Base-by-base conservation (phyloP, 768 basidiomycete genomes). In the Serendipita vermifera region DNA sequence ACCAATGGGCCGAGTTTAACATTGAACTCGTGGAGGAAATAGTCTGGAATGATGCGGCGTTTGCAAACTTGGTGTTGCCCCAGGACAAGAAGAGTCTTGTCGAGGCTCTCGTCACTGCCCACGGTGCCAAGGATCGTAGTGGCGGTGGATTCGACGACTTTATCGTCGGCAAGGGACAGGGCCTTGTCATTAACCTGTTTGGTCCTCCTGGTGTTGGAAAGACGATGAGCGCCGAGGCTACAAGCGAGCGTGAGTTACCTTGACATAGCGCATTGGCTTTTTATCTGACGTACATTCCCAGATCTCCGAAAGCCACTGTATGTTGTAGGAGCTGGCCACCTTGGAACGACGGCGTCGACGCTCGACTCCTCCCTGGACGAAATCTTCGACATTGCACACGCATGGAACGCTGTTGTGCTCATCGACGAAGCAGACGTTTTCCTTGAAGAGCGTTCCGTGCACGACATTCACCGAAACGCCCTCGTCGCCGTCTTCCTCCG, bases 401-500 rank as follows among this genome's bases (percentile, higher is more conserved):
- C 64, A 3, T 71, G 70, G 70, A 63, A 64, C 24, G 68, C 70
- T 3, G 65, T 71, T 17, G 66, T 70, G 2, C 63, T 70, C 32
- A 66, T 69, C 36, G 68, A 69, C 62, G 68, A 69, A 51, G 80
- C 81, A 3, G 82, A 85, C 66, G 81, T 85, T 3, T 85, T 83
- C 75, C 72, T 85, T 29, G 82, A 84, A 62, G 77, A 79, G 64
- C 77, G 82, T 4, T 79, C 79, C 3, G 68, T 82, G 35, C 78
- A 81, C 56, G 77, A 83, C 62, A 64, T 83, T 11, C 73, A 80
- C 62, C 73, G 82, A 9, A 85, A 84, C 60, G 82, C 82, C 0
- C 81, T 84, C 76, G 81, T 85, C 4, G 81, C 81, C 3, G 81
- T 83, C 11, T 83, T 81, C 75, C 59, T 66, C 3, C 61, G 64